Evolutionary conservation across 2,329 filamentous ascomycete species (phyloP).

Genomic region (Fusarium oxysporum): DNA sequence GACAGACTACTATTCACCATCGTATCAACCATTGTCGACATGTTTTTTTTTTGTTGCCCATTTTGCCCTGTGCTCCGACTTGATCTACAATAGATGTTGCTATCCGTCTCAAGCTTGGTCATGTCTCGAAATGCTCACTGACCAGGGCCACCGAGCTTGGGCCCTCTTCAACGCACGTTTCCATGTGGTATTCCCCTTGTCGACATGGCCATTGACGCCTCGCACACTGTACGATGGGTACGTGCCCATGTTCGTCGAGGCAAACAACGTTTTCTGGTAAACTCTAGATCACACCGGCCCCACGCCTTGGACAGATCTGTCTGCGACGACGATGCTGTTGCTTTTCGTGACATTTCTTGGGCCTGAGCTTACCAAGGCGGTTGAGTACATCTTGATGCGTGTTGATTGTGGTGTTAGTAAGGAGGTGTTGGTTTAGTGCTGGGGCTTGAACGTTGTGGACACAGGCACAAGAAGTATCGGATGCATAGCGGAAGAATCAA

Average conservation of each 20-base stretch:
- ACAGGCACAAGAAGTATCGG: not conserved
- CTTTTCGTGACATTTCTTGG: slow-evolving; percentile 5
- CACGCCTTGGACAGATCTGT: slow-evolving; percentile 19
- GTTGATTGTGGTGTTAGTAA: slow-evolving; percentile 7
- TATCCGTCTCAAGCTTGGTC: not conserved
- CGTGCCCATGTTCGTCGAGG: slow-evolving; percentile 5
- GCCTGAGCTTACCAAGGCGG: not conserved
- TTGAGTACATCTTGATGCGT: not conserved
- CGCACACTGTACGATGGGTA: slow-evolving; percentile 36
- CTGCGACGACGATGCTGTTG: not conserved
- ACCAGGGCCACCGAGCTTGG: slow-evolving; percentile 24
- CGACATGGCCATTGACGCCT: slow-evolving; percentile 18
- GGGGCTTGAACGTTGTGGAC: slow-evolving; percentile 23
- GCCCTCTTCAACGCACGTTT: slow-evolving; percentile 20
- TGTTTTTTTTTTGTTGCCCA: not conserved
- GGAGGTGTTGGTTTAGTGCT: slow-evolving; percentile 22
- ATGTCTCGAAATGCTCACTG: not conserved
- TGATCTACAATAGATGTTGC: not conserved
- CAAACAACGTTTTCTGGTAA: slow-evolving; percentile 27
- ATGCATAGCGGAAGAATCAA: slow-evolving; percentile 1
- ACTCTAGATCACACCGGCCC: slow-evolving; percentile 11
- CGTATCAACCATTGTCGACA: not conserved
- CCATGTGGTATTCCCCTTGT: slow-evolving; percentile 28
- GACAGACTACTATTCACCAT: slow-evolving; percentile 7
- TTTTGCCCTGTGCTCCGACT: not conserved